phyloP scores from a whole-genome alignment of 2,329 filamentous ascomycete species.

The Alternaria gansuensis region DNA sequence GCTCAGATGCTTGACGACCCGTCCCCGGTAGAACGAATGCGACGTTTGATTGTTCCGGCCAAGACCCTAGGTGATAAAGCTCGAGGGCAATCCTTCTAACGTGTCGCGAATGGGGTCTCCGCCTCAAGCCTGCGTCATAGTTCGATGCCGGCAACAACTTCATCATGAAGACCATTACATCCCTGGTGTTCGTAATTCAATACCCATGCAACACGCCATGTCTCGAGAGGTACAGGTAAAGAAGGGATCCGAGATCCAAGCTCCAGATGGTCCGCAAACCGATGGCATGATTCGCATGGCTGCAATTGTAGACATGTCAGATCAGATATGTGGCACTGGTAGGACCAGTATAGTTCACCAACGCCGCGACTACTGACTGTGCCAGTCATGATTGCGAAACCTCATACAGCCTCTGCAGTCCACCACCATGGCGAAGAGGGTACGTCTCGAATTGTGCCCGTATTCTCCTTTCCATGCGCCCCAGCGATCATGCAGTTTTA shows the following conservation, averaged over 20 bases:
- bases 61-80: background rate
- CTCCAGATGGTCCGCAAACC: slow-evolving; percentile 57
- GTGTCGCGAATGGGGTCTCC: slow-evolving; percentile 19
- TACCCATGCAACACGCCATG: slow-evolving; percentile 19
- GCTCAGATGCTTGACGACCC: slow-evolving; percentile 20
- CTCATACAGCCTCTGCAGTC: slow-evolving; percentile 68
- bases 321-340: slow-evolving; percentile 73
- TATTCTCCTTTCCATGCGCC: background rate
- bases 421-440: slow-evolving; percentile 76
- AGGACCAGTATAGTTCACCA: slow-evolving; percentile 41
- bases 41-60: background rate
- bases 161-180: background rate
- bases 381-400: slow-evolving; percentile 69
- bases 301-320: slow-evolving; percentile 71
- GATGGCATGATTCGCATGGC: slow-evolving; percentile 61
- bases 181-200: background rate
- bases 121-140: slow-evolving; percentile 15
- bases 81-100: background rate
- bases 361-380: slow-evolving; percentile 6
- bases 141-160: slow-evolving; percentile 1
- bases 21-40: background rate
- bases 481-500: background rate
- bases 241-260: slow-evolving; percentile 41
- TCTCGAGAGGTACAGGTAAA: slow-evolving; percentile 43
- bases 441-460: slow-evolving; percentile 44